Evolutionary conservation across 1,139 yeast genomes (phyloP), one percentile per base, ranked within the genome.

Genomic region (Tardiomyces depauwii): DNA sequence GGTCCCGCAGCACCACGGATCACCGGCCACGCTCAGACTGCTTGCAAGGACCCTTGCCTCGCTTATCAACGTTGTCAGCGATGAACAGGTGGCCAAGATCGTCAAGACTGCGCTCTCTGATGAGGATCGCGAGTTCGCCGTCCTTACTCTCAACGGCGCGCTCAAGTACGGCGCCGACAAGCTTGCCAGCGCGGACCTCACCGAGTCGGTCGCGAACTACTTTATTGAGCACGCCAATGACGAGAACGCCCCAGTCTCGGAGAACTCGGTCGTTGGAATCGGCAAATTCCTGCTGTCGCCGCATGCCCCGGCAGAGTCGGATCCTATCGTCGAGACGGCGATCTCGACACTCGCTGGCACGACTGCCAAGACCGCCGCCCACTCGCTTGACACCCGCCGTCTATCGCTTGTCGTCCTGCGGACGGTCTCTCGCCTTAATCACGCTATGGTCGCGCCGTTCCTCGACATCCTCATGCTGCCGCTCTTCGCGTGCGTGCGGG

Each of bases 401-500:
- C 68, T 89, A 51, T 70, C 95, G 1, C 70, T 91, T 50, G 88
- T 86, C 25, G 84, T 82, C 2, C 55, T 82, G 23, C 74, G 96
- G 60, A 85, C 95, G 0, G 72, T 84, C 33, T 79, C 89, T 1
- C 74, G 93, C 58, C 67, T 68, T 55, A 76, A 80, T 52, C 76
- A 72, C 52, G 72, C 68, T 2, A 62, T 61, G 14, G 64, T 83
- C 42, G 65, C 67, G 46, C 77, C 81, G 11, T 70, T 74, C 56
- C 68, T 79, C 52, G 79, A 80, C 54, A 49, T 68, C 1, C 56
- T 91, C 46, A 87, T 76, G 9, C 86, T 94, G 14, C 73, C 86
- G 19, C 79, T 88, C 2, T 91, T 91, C 61, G 70, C 81, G 0
- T 82, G 94, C 61, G 83, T 91, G 41, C 76, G 98, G 54, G 96